Conservation (phyloP, 192 early-diverging fungal species). For the Chytriomyces sp. region DNA sequence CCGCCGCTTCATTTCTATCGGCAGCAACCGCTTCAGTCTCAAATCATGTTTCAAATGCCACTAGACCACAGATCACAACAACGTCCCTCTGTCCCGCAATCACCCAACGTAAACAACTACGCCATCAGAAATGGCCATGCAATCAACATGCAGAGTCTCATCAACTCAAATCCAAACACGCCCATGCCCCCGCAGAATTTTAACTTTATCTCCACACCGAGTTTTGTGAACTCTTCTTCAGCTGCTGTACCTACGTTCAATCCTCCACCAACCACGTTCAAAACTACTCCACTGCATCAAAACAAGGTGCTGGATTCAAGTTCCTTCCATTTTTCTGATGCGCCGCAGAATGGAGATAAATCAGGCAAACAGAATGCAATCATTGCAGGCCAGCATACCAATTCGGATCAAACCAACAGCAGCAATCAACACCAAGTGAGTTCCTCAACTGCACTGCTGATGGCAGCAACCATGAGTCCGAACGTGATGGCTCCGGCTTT, state of each 20-base stretch:
- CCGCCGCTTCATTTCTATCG: no score
- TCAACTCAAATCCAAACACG: neutral
- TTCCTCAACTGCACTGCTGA: neutral
- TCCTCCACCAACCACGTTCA: neutral
- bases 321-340: no score
- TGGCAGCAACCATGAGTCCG: neutral
- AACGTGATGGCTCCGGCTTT: neutral
- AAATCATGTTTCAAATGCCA: no score
- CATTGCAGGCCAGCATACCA: neutral
- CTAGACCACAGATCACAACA: no score
- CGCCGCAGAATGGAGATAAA: no score
- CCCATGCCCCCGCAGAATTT: neutral
- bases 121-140: no score
- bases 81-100: no score
- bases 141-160: neutral
- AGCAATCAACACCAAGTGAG: neutral
- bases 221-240: neutral
- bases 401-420: neutral
- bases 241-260: neutral
- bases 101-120: no score
- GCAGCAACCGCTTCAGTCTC: no score
- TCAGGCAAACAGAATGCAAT: neutral
- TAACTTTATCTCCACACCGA: neutral
- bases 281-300: neutral
- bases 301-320: neutral